Evolutionary conservation across 2,329 filamentous ascomycete genomes (phyloP).

Genomic region (Aureobasidium zeae): DNA sequence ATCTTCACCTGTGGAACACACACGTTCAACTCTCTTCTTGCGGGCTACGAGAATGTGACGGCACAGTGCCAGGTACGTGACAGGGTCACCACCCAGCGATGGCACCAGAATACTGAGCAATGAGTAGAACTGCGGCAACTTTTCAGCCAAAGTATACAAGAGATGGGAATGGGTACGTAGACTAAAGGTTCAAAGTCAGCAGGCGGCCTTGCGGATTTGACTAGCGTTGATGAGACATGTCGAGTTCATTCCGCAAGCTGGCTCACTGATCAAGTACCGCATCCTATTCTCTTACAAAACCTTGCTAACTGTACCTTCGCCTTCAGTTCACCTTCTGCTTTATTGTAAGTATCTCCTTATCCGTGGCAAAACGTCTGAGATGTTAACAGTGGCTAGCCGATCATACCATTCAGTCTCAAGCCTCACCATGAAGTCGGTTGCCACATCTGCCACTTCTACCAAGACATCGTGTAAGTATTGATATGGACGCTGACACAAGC

Average conservation of each 20-base stretch:
- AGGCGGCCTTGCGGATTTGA: too few species aligned
- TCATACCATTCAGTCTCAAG: slow-evolving; percentile 58
- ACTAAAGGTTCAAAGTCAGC: too few species aligned
- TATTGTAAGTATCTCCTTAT: slow-evolving; percentile 41
- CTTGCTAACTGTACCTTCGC: too few species aligned
- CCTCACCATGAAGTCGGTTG: slow-evolving; percentile 55
- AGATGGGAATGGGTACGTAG: slow-evolving; percentile 37
- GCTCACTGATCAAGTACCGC: too few species aligned
- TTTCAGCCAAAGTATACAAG: slow-evolving; percentile 36
- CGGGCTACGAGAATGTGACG: slow-evolving; percentile 41
- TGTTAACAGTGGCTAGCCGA: slow-evolving; percentile 40
- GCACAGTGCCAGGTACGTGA: slow-evolving; percentile 37
- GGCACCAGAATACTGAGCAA: background rate
- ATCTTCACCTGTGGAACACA: slow-evolving; percentile 44
- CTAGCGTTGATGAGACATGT: too few species aligned
- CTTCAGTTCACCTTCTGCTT: slow-evolving; percentile 80
- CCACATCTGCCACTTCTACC: slow-evolving; percentile 66
- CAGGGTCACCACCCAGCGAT: background rate
- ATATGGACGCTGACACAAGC: background rate
- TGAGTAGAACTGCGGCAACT: slow-evolving; percentile 40
- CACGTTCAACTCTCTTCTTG: slow-evolving; percentile 38
- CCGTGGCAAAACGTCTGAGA: too few species aligned
- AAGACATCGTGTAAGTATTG: slow-evolving; percentile 40
- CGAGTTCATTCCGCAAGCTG: too few species aligned
- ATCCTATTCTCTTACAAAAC: too few species aligned